Base-by-base conservation (phyloP, 257 asterid genomes). In the Pogostemon cablin region DNA sequence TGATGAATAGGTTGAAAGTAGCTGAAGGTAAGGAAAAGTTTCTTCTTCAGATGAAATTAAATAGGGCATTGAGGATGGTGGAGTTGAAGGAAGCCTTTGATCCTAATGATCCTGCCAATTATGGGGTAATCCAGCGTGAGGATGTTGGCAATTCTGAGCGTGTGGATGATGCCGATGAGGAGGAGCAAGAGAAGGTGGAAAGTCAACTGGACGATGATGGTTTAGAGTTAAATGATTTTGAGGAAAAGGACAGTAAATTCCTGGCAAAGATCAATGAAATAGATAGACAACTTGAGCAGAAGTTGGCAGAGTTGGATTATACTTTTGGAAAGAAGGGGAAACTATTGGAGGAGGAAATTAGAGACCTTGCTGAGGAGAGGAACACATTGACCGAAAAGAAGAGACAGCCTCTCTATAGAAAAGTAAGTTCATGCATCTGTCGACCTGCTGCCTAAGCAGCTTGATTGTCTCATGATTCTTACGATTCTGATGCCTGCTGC, bases 351-450 rank as follows among this genome's bases (percentile, higher is more conserved):
- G 98, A 93, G 84, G 97, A 93, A 78, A 93, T 93, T 68, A 84
- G 87, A 83, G 91, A 89, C 81, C 98, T 93, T 70, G 99, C 96
- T 17, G 98, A 93, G 78, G 99, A 93, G 81, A 87, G 99, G 80
- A 95, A 95, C 84, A 66, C 89, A 17, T 77, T 91, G 80, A 91
- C 95, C 8, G 96, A 91, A 83, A 83, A 84, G 90, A 91, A 89
- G 81, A 85, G 98, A 75, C 85, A 73, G 72, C 99, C 98, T 70
- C 90, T 87, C 40, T 89, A 87, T 70, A 76, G 99, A 69, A 95
- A 87, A 81, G 98, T 90, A 81, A 75, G 91, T 80, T 11, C 43
- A 34, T 17, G n/a, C 63, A 56, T 65, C 46, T 15, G 4, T 41
- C 48, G 12, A 20, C 69, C 32, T 74, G 32, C 35, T 46, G 49